phyloP scores from a whole-genome alignment of 208 protist genomes.

The Acanthamoeba rhysodes region DNA sequence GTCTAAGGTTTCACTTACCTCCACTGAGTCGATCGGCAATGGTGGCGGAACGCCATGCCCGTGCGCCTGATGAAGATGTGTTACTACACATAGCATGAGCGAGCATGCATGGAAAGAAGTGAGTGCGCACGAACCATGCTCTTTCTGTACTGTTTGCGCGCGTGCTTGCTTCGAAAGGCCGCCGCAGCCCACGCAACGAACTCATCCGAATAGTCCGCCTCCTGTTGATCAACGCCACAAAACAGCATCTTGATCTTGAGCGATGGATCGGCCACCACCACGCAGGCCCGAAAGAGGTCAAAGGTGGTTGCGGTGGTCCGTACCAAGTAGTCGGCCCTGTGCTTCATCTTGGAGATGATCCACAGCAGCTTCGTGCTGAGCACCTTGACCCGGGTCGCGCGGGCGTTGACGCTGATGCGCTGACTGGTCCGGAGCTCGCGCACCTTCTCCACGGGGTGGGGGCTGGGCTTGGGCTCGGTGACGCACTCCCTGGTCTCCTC shows the following conservation, averaged over 20 bases:
- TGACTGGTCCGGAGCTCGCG: too few relatives aligned
- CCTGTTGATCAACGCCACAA: not conserved
- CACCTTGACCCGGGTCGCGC: not conserved
- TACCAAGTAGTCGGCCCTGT: slow-evolving; percentile 26
- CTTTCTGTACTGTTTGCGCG: not conserved
- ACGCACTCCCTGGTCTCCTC: not conserved
- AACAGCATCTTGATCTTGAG: not conserved
- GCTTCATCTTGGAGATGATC: slow-evolving; percentile 7
- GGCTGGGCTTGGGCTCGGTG: too few relatives aligned
- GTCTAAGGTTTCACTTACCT: too few relatives aligned
- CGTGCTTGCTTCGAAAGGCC: not conserved
- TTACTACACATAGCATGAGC: too few relatives aligned
- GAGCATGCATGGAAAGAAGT: not conserved
- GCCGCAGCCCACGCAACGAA: slow-evolving; percentile 26
- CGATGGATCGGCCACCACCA: not conserved
- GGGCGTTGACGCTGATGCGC: too few relatives aligned
- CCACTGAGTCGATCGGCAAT: too few relatives aligned
- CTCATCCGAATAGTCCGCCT: slow-evolving; percentile 43
- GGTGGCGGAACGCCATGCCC: too few relatives aligned
- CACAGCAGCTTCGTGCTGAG: slow-evolving; percentile 5
- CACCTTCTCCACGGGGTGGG: too few relatives aligned
- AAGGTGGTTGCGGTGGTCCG: not conserved
- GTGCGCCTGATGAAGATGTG: too few relatives aligned
- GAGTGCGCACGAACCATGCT: not conserved
- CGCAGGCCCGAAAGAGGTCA: not conserved